Percentiles rank a stretch among this genome's conserved stretches.
phyloP scores from a whole-genome alignment of 2,329 filamentous ascomycete genomes.

The Paramyrothecium sp. region DNA sequence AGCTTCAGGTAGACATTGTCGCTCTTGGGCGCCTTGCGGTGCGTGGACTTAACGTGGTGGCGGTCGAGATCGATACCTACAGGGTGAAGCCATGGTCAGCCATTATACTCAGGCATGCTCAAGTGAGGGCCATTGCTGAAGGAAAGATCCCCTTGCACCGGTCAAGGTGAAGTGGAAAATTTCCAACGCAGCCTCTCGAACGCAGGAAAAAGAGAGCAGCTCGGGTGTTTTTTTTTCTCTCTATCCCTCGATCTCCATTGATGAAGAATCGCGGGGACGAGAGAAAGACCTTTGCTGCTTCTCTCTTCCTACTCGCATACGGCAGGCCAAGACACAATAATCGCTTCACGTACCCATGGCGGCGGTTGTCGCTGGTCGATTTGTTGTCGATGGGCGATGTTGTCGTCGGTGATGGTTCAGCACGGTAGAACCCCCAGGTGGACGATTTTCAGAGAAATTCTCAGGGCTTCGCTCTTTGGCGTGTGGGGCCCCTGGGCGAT shows the following conservation, averaged over 20 bases:
- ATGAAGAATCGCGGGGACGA: not conserved
- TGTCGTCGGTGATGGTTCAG: slow-evolving; percentile 33
- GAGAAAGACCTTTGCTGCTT: slow-evolving; percentile 1
- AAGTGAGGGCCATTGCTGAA: slow-evolving; percentile 25
- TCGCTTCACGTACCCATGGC: slow-evolving; percentile 61
- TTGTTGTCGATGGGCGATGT: slow-evolving; percentile 36
- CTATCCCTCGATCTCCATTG: not conserved
- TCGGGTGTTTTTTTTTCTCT: not conserved
- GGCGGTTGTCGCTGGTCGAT: slow-evolving; percentile 42
- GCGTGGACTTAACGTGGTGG: slow-evolving; percentile 68
- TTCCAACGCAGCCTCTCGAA: slow-evolving; percentile 3
- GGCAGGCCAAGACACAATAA: slow-evolving; percentile 32
- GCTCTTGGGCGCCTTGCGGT: slow-evolving; percentile 96
- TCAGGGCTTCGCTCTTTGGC: slow-evolving; percentile 20
- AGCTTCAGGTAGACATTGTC: slow-evolving; percentile 98
- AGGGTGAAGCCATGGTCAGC: slow-evolving; percentile 55
- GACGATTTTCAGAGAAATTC: slow-evolving; percentile 22
- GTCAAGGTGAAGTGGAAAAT: slow-evolving; percentile 6
- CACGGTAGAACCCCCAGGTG: slow-evolving; percentile 5
- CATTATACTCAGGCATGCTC: slow-evolving; percentile 65
- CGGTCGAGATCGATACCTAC: slow-evolving; percentile 71
- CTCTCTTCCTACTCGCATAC: slow-evolving; percentile 49
- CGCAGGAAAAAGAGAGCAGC: slow-evolving; percentile 5
- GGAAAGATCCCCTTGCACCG: slow-evolving; percentile 22
- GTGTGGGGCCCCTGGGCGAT: slow-evolving; percentile 6